These are phyloP conservation scores for Solanum habrochaites DNA, from an alignment of 257 asterid species.

Conservation along the genomic window DNA sequence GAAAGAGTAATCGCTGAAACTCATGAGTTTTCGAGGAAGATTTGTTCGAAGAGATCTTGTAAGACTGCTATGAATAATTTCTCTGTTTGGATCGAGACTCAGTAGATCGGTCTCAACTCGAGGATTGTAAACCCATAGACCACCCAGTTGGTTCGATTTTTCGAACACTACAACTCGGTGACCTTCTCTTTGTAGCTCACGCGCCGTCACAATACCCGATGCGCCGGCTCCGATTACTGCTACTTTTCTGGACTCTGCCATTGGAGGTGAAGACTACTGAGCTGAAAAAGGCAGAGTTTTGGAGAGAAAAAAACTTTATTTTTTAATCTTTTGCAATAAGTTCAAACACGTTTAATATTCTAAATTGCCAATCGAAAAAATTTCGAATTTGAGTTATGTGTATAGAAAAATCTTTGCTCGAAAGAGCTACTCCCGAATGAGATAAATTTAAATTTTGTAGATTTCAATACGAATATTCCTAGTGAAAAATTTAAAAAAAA, in stretches of 20 bases:
- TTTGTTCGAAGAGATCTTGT: constrained; percentile 2
- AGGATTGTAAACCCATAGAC: constrained; percentile 46
- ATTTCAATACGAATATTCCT: fast-evolving
- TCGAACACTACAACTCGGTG: constrained; percentile 23
- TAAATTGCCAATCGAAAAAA: too few relatives aligned
- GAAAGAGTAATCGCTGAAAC: constrained; percentile 4
- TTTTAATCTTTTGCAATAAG: neutral
- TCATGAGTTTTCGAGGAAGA: neutral
- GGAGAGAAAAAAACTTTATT: too few relatives aligned
- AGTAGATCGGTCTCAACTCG: constrained; percentile 39
- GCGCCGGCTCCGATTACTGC: constrained; percentile 61
- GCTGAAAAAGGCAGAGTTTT: neutral
- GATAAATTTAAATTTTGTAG: too few relatives aligned
- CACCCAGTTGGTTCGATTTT: constrained; percentile 37
- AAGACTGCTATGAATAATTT: neutral
- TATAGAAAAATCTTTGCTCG: too few relatives aligned
- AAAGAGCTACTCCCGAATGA: fast-evolving
- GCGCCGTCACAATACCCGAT: constrained; percentile 27
- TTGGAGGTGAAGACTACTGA: neutral
- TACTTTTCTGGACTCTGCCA: constrained; percentile 12
- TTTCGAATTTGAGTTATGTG: too few relatives aligned
- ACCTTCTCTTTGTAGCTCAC: constrained; percentile 26
- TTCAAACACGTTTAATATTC: neutral
- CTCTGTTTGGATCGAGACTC: constrained; percentile 26
- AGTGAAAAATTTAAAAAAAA: too few relatives aligned